A percentile compares a stretch with the other conserved stretches of the same genome.
phyloP scores from a whole-genome alignment of 305 asterid species.

The Fraxinus nigra region DNA sequence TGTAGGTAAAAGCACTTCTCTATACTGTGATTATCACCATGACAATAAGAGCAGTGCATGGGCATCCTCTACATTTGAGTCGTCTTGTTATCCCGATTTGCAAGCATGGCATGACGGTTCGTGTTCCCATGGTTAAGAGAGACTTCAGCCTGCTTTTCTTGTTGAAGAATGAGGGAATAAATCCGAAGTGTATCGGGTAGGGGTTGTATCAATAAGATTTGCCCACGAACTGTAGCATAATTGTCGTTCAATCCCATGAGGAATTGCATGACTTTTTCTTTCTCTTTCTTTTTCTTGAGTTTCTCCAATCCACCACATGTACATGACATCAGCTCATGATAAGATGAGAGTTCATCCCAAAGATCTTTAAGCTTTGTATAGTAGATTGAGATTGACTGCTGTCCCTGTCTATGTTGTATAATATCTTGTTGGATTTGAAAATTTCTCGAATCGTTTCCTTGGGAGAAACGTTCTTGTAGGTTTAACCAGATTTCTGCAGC shows the following conservation, averaged over 20 bases:
- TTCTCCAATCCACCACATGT: neutral
- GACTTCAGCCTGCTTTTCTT: too few relatives aligned
- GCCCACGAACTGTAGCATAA: neutral
- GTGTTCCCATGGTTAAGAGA: too few relatives aligned
- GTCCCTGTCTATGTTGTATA: neutral
- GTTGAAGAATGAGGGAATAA: too few relatives aligned
- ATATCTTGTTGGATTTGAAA: neutral
- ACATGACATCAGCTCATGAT: neutral
- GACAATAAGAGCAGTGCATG: too few relatives aligned
- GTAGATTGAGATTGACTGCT: neutral
- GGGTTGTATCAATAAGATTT: neutral
- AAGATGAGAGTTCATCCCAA: conserved; percentile 1
- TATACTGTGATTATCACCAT: too few relatives aligned
- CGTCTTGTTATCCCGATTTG: too few relatives aligned
- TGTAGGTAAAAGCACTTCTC: too few relatives aligned
- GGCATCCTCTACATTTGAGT: too few relatives aligned
- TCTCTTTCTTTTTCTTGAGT: neutral
- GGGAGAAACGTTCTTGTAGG: neutral
- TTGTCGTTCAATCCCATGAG: neutral
- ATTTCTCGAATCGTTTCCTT: neutral
- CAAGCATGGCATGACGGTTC: too few relatives aligned
- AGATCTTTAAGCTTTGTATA: neutral
- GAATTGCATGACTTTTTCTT: conserved; percentile 1
- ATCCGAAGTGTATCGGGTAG: too few relatives aligned
- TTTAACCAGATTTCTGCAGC: neutral